Percentiles rank a stretch among this genome's conserved stretches.
Conservation (phyloP, 2,329 filamentous ascomycete species). For the Colletotrichum limetticola region DNA sequence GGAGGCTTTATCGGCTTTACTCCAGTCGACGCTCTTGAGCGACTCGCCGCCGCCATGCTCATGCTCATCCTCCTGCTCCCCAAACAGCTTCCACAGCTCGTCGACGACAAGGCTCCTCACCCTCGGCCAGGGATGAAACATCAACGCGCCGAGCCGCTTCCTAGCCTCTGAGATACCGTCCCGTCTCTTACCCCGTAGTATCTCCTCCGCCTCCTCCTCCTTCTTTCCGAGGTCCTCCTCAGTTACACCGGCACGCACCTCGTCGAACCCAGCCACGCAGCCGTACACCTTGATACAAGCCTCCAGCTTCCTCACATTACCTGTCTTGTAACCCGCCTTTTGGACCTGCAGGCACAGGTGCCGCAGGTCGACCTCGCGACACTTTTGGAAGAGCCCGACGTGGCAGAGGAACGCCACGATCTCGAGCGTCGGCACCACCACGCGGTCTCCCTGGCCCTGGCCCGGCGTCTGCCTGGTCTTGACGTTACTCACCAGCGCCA, state of each 20-base stretch:
- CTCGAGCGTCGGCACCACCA: conserved; percentile 81
- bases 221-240: conserved; percentile 25
- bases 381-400: conserved; percentile 59
- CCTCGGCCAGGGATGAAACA: conserved; percentile 85
- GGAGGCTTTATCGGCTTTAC: conserved; percentile 59
- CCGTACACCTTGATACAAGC: conserved; percentile 85
- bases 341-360: conserved; percentile 77
- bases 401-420: conserved; percentile 82
- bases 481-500: conserved; percentile 65
- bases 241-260: conserved; percentile 6
- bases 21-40: conserved; percentile 68
- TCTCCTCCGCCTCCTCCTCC: no score
- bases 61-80: conserved; percentile 26
- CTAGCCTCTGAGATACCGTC: conserved; percentile 64
- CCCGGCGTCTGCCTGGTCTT: conserved; percentile 54
- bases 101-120: conserved; percentile 71
- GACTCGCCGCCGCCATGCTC: conserved; percentile 40
- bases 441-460: conserved; percentile 66
- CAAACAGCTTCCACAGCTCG: conserved; percentile 64
- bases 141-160: conserved; percentile 76
- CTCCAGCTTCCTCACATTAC: conserved; percentile 83
- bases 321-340: conserved; percentile 83
- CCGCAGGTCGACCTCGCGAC: conserved; percentile 55
- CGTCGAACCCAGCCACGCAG: conserved; percentile 64
- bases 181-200: conserved; percentile 45